Evolutionary conservation across 2,329 filamentous ascomycete genomes (phyloP).

Genomic region (Talaromyces sp.): DNA sequence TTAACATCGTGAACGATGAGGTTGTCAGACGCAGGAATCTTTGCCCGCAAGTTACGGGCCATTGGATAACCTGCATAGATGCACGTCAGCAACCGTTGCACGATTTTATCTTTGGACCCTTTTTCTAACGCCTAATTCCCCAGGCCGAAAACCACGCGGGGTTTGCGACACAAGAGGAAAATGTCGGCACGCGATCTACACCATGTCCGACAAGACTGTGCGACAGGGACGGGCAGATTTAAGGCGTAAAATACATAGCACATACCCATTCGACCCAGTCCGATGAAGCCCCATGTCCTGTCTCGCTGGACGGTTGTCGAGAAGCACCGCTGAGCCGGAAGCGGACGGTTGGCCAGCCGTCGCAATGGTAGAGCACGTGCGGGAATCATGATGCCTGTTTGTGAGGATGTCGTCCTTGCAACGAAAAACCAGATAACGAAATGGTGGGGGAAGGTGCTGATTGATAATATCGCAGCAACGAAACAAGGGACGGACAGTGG

Average conservation of each 20-base stretch:
- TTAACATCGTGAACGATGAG: constrained; percentile 64
- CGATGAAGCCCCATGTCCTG: constrained; percentile 55
- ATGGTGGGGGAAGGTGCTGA: background rate
- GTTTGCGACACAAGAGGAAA: background rate
- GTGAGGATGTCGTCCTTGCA: background rate
- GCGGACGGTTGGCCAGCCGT: background rate
- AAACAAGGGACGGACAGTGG: background rate
- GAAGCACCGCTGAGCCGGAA: constrained; percentile 31
- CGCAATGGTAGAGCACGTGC: constrained; percentile 10
- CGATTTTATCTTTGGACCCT: background rate
- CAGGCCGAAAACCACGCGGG: background rate
- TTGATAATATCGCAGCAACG: background rate
- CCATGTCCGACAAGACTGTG: background rate
- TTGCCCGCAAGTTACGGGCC: constrained; percentile 65
- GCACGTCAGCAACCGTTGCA: background rate
- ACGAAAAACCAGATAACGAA: background rate
- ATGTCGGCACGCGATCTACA: background rate
- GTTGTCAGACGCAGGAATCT: constrained; percentile 58
- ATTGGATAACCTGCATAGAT: constrained; percentile 58
- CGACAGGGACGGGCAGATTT: background rate
- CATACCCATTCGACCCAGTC: constrained; percentile 57
- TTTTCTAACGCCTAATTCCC: background rate
- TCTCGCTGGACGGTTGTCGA: constrained; percentile 41
- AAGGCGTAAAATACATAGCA: constrained; percentile 9
- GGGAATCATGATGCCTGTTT: constrained; percentile 7